Evolutionary conservation across 805 yeast species (phyloP).

Genomic region (Barnettozyma siamensis): DNA sequence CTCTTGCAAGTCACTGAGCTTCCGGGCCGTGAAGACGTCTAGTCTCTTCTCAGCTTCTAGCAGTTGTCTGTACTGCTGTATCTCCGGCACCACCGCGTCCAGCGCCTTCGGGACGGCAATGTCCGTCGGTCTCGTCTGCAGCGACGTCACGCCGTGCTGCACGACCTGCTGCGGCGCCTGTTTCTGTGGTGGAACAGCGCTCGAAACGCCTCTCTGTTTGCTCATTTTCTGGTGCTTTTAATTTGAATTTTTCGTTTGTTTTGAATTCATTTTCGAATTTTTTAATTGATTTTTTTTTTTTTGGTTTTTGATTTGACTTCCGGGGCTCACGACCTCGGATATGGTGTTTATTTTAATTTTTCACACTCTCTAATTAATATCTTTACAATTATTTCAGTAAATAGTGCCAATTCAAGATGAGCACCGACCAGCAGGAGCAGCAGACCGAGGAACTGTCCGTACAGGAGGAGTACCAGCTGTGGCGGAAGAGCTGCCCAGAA

Average conservation of each 20-base stretch:
- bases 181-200: conserved; percentile 2
- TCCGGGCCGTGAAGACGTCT: conserved; percentile 77
- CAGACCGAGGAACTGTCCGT: conserved; percentile 26
- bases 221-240: not conserved
- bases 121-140: conserved; percentile 44
- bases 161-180: conserved; percentile 15
- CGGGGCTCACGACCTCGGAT: not conserved
- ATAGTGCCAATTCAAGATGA: not conserved
- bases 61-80: conserved; percentile 63
- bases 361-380: too few species aligned
- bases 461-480: conserved; percentile 61
- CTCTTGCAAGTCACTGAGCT: conserved; percentile 81
- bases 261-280: not conserved
- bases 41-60: conserved; percentile 76
- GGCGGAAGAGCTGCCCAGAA: conserved; percentile 75
- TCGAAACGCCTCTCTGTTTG: not conserved
- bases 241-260: not conserved
- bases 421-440: not conserved
- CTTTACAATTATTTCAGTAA: too few species aligned
- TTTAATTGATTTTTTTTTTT: not conserved
- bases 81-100: conserved; percentile 53
- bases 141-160: conserved; percentile 15
- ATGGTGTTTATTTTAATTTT: too few species aligned
- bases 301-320: too few species aligned
- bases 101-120: conserved; percentile 43